Evolutionary conservation across 1,139 yeast species (phyloP), one percentile per base, ranked within the genome.

Genomic region (Nakaseomyces nivariensis): DNA sequence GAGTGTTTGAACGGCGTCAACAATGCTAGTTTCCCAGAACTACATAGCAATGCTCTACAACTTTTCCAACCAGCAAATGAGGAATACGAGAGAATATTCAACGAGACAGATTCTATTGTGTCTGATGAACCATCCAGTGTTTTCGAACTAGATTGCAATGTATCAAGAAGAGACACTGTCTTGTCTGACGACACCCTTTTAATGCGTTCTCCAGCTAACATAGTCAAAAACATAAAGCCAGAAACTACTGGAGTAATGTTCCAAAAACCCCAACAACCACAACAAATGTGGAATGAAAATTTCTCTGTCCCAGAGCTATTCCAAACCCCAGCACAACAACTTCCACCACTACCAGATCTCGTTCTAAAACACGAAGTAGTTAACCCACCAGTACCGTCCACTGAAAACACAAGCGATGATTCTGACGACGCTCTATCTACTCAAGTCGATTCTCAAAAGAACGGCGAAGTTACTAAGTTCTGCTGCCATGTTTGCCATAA

Each of bases 401-500:
- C n/a, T 33, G 36, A 33, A 9, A 33, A 9, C 13, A n/a, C 36
- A 9, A 33, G 36, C n/a, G 36, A 33, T 33, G 36, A 33, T 3
- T 33, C 36, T 33, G 36, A 33, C 36, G 36, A 33, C 4, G 13
- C 24, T 13, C 13, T 37, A 13, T 42, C 43, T 24, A 13, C 42
- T 26, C 26, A 22, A 38, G 43, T 38, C 6, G 46, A 40, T 13
- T 25, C 36, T 26, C 48, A 25, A 41, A 34, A 36, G 22, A 37
- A 11, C 17, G 36, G 36, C 32, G 43, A 46, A 42, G 32, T 17
- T 10, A 33, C 49, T 38, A 56, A 54, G 45, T 58, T 57, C 46
- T 41, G 43, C 25, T 87, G 96, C 64, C 69, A 74, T 31, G 73
- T 79, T n/a, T 88, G 96, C 66, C 75, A 78, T 49, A 86, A 86